Conservation (phyloP, 768 basidiomycete species). For the Crassisporium funariophilum region DNA sequence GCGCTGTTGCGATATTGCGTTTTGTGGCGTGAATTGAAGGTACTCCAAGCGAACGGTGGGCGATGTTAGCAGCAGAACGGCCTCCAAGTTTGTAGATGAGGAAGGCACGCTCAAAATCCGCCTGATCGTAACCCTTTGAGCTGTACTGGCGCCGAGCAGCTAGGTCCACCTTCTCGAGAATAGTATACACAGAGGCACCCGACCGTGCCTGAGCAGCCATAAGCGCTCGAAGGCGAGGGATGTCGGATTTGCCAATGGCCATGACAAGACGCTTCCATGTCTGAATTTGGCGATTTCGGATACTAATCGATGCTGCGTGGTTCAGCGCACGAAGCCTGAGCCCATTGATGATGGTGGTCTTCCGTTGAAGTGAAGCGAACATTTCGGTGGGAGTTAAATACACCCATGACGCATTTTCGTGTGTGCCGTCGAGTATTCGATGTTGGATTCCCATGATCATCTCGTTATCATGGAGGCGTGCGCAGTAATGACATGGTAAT, state of each 20-base stretch:
- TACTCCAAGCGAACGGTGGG: constrained; percentile 11
- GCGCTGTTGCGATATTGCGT: constrained; percentile 6
- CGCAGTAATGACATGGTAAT: no score
- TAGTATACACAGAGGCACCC: constrained; percentile 10
- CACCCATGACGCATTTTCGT: no score
- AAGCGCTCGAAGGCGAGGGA: constrained; percentile 11
- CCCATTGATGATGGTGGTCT: constrained; percentile 6
- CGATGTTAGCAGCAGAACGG: constrained; percentile 17
- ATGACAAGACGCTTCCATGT: constrained; percentile 13
- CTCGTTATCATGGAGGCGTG: no score
- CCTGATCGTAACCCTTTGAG: constrained; percentile 7
- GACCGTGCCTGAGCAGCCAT: constrained; percentile 5
- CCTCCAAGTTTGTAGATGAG: constrained; percentile 20
- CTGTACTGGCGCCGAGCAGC: constrained; percentile 10
- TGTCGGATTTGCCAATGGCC: constrained; percentile 10
- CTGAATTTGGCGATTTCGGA: constrained; percentile 14
- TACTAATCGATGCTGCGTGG: constrained; percentile 1
- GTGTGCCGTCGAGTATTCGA: no score
- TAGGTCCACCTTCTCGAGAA: constrained; percentile 15
- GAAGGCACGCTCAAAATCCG: constrained; percentile 15
- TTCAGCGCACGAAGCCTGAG: constrained; percentile 13
- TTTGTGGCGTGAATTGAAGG: constrained; percentile 18
- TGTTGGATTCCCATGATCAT: no score
- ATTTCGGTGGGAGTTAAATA: constrained; percentile 14
- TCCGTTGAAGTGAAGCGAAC: constrained; percentile 2